Conservation (phyloP, 352 stramenopile genomes). For the Globisporangium nunn region DNA sequence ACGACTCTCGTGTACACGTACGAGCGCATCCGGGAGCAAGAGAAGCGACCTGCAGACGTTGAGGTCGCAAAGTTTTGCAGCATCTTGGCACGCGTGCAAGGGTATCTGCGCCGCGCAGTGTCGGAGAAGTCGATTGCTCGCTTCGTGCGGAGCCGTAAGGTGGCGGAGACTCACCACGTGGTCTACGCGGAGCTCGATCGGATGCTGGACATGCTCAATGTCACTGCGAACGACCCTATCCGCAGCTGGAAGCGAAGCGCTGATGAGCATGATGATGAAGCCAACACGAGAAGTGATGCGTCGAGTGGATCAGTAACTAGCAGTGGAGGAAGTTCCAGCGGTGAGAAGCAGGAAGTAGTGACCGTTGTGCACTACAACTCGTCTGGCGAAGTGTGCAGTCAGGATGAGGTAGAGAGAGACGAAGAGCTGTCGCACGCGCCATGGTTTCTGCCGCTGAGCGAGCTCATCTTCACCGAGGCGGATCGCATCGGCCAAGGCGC, state of each 20-base stretch:
- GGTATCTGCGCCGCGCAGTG: conserved; percentile 1
- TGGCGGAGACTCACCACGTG: conserved; percentile 1
- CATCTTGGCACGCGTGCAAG: neutral
- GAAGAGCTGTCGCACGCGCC: neutral
- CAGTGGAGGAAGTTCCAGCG: neutral
- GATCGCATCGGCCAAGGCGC: conserved; percentile 2
- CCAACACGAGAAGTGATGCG: neutral
- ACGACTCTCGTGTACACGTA: conserved; percentile 1
- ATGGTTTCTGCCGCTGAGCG: conserved; percentile 2
- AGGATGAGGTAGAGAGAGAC: neutral
- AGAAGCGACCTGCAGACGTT: neutral
- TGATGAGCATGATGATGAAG: neutral
- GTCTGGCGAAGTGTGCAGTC: neutral
- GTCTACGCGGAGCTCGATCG: conserved; percentile 7
- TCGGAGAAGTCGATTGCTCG: neutral
- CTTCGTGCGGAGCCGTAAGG: conserved; percentile 2
- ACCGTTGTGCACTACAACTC: neutral
- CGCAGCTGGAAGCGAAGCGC: conserved; percentile 1
- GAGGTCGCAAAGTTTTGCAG: neutral
- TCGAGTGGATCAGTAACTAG: no score
- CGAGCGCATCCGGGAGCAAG: neutral
- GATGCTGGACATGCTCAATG: conserved; percentile 5
- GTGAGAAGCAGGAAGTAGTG: neutral
- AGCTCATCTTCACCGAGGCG: conserved; percentile 1
- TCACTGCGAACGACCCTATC: neutral